These are phyloP conservation scores for Nicotiana sylvestris DNA, from an alignment of 257 asterid species.

Conservation along the genomic window DNA sequence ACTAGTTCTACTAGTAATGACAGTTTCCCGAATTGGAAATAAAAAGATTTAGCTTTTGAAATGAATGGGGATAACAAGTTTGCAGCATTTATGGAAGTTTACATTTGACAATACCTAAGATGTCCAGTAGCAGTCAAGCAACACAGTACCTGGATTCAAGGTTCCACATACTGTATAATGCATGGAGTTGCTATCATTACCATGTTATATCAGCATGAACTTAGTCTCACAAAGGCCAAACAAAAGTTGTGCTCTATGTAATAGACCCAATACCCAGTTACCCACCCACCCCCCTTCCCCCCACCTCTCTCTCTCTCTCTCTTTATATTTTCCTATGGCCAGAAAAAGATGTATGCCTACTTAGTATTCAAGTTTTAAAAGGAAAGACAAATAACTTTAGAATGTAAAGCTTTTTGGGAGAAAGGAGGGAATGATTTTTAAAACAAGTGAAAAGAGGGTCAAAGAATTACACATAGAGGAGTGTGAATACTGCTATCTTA, in stretches of 20 bases:
- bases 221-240: not conserved
- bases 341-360: no score
- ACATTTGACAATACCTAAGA: not conserved
- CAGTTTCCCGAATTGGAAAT: not conserved
- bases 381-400: not conserved
- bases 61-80: not conserved
- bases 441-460: not conserved
- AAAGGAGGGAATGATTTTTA: not conserved
- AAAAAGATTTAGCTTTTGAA: not conserved
- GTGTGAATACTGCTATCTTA: not conserved
- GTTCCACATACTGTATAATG: not conserved
- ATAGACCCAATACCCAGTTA: not conserved
- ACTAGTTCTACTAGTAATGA: not conserved
- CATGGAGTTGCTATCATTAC: not conserved
- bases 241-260: not conserved
- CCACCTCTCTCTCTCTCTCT: not conserved
- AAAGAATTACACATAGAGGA: not conserved
- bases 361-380: not conserved
- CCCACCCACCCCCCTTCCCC: no score
- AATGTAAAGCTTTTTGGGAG: not conserved
- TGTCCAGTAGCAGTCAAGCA: not conserved
- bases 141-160: not conserved
- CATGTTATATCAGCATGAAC: slow-evolving; percentile 4
- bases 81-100: not conserved
- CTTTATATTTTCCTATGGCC: no score